A percentile compares a stretch with the other conserved stretches of the same genome.
These are phyloP conservation scores for Alternaria consortialis DNA, from an alignment of 2,329 filamentous ascomycete species.

Conservation along the genomic window DNA sequence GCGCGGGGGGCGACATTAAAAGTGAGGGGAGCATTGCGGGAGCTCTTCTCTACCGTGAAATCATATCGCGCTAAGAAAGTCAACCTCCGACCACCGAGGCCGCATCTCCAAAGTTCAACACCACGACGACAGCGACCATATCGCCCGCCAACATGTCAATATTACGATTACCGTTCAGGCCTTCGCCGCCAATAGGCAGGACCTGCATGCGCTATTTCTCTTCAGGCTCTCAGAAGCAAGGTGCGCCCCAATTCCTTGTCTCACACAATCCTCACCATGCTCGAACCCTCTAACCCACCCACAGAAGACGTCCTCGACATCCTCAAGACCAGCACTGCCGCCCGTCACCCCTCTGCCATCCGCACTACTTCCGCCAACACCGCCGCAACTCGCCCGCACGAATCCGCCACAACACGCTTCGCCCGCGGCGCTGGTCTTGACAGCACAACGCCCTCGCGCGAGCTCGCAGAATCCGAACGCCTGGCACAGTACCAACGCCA, in stretches of 20 bases:
- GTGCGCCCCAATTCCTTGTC: slow-evolving; percentile 18
- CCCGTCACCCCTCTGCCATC: slow-evolving; percentile 17
- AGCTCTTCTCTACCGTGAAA: slow-evolving; percentile 25
- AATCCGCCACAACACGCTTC: slow-evolving; percentile 24
- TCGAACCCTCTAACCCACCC: slow-evolving; percentile 24
- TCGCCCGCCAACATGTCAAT: slow-evolving; percentile 35
- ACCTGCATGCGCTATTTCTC: slow-evolving; percentile 38
- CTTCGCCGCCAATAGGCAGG: slow-evolving; percentile 14
- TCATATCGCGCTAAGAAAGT: slow-evolving; percentile 28
- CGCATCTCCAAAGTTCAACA: slow-evolving; percentile 24
- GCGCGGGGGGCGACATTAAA: slow-evolving; percentile 7
- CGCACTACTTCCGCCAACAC: neutral
- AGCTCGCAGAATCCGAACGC: slow-evolving; percentile 41
- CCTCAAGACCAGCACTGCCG: slow-evolving; percentile 22
- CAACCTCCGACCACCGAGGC: slow-evolving; percentile 24
- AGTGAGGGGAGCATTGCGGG: slow-evolving; percentile 10
- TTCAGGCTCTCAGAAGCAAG: slow-evolving; percentile 30
- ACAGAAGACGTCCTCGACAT: slow-evolving; percentile 33
- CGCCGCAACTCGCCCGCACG: neutral
- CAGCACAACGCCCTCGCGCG: slow-evolving; percentile 25
- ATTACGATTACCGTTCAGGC: slow-evolving; percentile 24
- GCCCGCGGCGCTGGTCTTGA: slow-evolving; percentile 32
- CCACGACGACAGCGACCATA: slow-evolving; percentile 9
- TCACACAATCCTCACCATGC: neutral
- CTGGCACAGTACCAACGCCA: slow-evolving; percentile 66